Evolutionary conservation across 2,329 filamentous ascomycete genomes (phyloP).

Genomic region (Microsporum audouinii): DNA sequence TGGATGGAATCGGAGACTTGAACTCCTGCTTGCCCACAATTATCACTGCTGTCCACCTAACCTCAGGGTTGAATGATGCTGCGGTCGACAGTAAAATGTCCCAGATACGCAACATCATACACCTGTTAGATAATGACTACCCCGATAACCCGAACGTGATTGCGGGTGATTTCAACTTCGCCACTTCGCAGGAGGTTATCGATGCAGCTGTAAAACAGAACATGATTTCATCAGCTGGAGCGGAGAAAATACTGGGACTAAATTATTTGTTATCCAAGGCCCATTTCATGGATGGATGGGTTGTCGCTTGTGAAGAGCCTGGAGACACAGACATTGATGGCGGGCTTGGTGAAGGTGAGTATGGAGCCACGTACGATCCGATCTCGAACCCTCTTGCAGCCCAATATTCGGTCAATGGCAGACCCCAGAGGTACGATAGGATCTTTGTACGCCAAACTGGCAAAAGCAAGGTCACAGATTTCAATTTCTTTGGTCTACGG

Average conservation of each 20-base stretch:
- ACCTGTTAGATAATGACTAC: conserved; percentile 36
- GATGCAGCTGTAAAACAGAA: conserved; percentile 42
- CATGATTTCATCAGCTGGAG: conserved; percentile 43
- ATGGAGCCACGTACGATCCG: conserved; percentile 56
- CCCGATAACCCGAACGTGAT: conserved; percentile 43
- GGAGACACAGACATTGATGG: conserved; percentile 27
- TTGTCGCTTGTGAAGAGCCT: conserved; percentile 34
- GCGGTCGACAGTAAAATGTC: conserved; percentile 46
- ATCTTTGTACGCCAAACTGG: conserved; percentile 42
- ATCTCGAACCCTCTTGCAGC: conserved; percentile 45
- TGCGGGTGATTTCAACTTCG: conserved; percentile 54
- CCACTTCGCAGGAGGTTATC: conserved; percentile 46
- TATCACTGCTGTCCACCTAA: conserved; percentile 51
- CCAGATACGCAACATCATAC: conserved; percentile 44
- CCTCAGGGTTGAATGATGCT: conserved; percentile 48
- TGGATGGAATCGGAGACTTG: conserved; percentile 27
- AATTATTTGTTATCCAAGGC: conserved; percentile 38
- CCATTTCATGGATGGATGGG: conserved; percentile 45
- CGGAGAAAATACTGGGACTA: conserved; percentile 34
- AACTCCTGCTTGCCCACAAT: conserved; percentile 29
- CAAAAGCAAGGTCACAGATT: conserved; percentile 34
- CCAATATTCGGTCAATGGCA: conserved; percentile 40
- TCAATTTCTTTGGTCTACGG: conserved; percentile 48
- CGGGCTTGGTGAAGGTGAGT: conserved; percentile 45
- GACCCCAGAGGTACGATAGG: conserved; percentile 55